phyloP scores from a whole-genome alignment of 345 rosid genomes.

The Limnanthes douglasii region DNA sequence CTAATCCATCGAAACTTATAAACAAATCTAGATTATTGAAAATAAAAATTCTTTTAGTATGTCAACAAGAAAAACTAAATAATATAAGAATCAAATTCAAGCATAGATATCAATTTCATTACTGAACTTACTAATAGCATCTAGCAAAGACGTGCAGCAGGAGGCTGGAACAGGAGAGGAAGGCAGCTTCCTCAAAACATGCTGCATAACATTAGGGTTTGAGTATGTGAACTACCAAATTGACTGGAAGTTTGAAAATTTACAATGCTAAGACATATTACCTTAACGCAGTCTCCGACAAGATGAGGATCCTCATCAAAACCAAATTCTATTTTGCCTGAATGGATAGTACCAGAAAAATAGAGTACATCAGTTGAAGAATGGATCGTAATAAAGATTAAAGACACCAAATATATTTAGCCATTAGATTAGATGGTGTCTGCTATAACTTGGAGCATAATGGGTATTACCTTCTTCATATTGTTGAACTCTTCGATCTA shows the following conservation, averaged over 20 bases:
- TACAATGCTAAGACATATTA: constrained; percentile 13
- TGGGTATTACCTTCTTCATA: constrained; percentile 75
- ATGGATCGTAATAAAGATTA: too few species aligned
- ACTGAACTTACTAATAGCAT: constrained; percentile 71
- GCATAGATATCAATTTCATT: constrained; percentile 3
- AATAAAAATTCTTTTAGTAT: too few species aligned
- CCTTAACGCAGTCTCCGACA: constrained; percentile 98
- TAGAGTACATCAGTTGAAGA: not conserved
- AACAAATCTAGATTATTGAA: too few species aligned
- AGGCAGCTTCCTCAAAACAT: constrained; percentile 90
- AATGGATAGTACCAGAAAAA: constrained; percentile 2
- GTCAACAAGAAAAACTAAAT: not conserved
- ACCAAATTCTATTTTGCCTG: constrained; percentile 78
- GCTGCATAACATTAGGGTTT: constrained; percentile 35
- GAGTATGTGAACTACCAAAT: constrained; percentile 9
- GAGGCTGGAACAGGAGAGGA: constrained; percentile 97
- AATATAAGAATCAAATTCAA: not conserved
- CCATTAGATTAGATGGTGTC: too few species aligned
- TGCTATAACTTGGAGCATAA: too few species aligned
- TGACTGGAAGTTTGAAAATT: constrained; percentile 6
- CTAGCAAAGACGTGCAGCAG: constrained; percentile 90
- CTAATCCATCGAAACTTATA: too few species aligned
- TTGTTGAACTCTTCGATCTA: constrained; percentile 77
- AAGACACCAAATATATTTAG: too few species aligned
- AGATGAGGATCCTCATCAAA: constrained; percentile 94